phyloP scores from a whole-genome alignment of 2,329 filamentous ascomycete species.

The Hymenoscyphus fructigenus region DNA sequence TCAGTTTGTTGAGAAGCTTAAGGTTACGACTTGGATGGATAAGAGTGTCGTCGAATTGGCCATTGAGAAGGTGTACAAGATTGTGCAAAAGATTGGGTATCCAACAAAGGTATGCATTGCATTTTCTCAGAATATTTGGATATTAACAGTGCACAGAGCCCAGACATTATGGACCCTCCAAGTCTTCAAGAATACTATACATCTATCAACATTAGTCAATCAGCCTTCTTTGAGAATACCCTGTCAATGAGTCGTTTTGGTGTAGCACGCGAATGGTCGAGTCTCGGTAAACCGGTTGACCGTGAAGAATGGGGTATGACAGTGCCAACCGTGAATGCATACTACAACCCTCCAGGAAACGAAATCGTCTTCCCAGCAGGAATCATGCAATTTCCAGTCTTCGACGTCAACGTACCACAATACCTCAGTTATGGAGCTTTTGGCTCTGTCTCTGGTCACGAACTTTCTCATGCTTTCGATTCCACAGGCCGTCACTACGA shows the following conservation, averaged over 20 bases:
- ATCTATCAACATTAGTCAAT: conserved; percentile 48
- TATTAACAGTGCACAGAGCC: conserved; percentile 41
- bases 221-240: conserved; percentile 58
- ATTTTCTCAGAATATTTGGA: background rate
- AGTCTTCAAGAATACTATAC: conserved; percentile 58
- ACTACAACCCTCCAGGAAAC: conserved; percentile 59
- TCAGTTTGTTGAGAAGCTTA: conserved; percentile 61
- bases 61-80: conserved; percentile 64
- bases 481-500: conserved; percentile 64
- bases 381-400: conserved; percentile 68
- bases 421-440: conserved; percentile 71
- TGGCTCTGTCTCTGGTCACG: conserved; percentile 65
- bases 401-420: conserved; percentile 59
- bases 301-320: conserved; percentile 61
- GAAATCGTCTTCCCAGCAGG: conserved; percentile 69
- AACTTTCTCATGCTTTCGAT: conserved; percentile 70
- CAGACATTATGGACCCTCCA: conserved; percentile 58
- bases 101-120: conserved; percentile 47
- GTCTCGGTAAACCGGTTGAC: conserved; percentile 59
- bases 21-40: conserved; percentile 63
- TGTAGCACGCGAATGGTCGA: conserved; percentile 52
- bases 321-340: conserved; percentile 63
- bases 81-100: conserved; percentile 68
- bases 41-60: conserved; percentile 57
- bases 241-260: conserved; percentile 51